phyloP scores from a whole-genome alignment of 306 rosid genomes.

The Fagus crenata region DNA sequence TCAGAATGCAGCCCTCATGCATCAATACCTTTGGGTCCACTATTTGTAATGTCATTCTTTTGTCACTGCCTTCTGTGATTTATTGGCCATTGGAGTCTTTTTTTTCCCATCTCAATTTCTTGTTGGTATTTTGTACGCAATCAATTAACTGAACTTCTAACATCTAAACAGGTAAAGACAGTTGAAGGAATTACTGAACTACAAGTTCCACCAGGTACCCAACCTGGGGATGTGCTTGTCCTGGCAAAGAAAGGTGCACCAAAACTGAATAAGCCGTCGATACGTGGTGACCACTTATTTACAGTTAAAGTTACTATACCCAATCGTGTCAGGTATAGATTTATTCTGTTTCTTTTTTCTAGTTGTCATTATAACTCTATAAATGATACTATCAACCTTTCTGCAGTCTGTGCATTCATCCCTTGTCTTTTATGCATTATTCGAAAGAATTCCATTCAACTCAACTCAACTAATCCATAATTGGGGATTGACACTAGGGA shows the following conservation, averaged over 20 bases:
- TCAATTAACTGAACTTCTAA: conserved; percentile 32
- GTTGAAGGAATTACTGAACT: conserved; percentile 77
- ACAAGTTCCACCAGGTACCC: conserved; percentile 89
- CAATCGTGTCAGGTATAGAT: conserved; percentile 71
- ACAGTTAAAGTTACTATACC: conserved; percentile 85
- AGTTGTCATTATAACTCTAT: neutral
- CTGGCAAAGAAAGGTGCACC: conserved; percentile 92
- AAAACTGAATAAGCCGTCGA: conserved; percentile 80
- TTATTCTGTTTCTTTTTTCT: conserved; percentile 17
- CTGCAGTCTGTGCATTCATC: neutral
- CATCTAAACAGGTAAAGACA: conserved; percentile 68
- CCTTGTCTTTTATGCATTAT: neutral
- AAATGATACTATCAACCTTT: neutral
- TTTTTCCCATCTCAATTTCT: conserved; percentile 6
- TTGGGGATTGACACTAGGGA: neutral
- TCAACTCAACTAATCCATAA: neutral
- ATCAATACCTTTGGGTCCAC: neutral
- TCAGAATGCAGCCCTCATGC: neutral
- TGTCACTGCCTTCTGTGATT: neutral
- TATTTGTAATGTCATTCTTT: neutral
- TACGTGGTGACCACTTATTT: conserved; percentile 94
- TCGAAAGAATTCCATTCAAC: neutral
- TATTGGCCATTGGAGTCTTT: neutral
- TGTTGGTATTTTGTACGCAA: conserved; percentile 13
- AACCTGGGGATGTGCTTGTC: conserved; percentile 81